Percentiles rank a stretch among this genome's conserved stretches.
phyloP scores from a whole-genome alignment of 2,329 filamentous ascomycete genomes.

The Raffaelea arxii region DNA sequence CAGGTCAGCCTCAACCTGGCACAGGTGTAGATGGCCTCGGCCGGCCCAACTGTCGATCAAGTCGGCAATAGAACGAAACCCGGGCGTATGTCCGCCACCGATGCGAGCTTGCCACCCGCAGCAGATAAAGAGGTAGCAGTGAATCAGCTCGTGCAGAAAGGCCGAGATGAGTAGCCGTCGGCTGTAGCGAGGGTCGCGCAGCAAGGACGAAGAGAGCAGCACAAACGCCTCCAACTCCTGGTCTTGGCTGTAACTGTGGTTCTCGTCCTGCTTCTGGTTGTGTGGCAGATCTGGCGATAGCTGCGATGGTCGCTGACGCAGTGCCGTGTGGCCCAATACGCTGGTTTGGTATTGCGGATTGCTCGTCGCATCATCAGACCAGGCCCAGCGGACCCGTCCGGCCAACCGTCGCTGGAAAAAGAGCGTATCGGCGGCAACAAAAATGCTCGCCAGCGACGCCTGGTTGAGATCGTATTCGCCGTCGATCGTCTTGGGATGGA shows the following conservation, averaged over 20 bases:
- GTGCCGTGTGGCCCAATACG: conserved; percentile 53
- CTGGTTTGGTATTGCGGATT: conserved; percentile 39
- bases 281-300: no score
- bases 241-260: no score
- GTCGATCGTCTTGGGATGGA: conserved; percentile 36
- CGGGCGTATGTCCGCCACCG: conserved; percentile 49
- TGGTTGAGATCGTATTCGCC: conserved; percentile 46
- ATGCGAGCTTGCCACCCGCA: conserved; percentile 48
- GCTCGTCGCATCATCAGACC: conserved; percentile 27
- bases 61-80: conserved; percentile 47
- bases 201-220: conserved; percentile 48
- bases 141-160: conserved; percentile 57
- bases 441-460: conserved; percentile 39
- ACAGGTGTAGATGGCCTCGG: conserved; percentile 40
- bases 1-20: conserved; percentile 53
- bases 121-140: conserved; percentile 55
- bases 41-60: conserved; percentile 55
- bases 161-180: conserved; percentile 52
- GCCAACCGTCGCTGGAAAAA: conserved; percentile 7
- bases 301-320: conserved; percentile 42
- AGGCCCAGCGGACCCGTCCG: background rate
- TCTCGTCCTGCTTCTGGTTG: no score
- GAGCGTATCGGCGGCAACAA: background rate
- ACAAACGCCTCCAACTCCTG: conserved; percentile 57
- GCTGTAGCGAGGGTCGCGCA: conserved; percentile 46